These are phyloP conservation scores for Dothideomycetes sp. DNA, from an alignment of 2,329 filamentous ascomycete genomes.

Conservation along the genomic window DNA sequence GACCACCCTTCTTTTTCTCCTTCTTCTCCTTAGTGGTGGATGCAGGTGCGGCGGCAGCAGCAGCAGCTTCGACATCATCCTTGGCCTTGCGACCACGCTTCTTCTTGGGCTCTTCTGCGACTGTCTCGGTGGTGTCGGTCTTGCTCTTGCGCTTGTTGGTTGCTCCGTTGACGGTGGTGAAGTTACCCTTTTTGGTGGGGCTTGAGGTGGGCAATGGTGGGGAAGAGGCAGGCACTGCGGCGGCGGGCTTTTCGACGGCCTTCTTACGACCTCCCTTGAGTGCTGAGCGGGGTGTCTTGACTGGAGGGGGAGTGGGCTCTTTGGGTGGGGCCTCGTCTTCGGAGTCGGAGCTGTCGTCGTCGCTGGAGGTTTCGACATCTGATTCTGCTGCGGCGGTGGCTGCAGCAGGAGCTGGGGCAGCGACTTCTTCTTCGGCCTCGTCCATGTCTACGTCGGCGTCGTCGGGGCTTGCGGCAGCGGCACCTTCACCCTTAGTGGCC, in stretches of 20 bases:
- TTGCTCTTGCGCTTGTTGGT: constrained; percentile 21
- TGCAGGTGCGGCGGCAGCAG: constrained; percentile 13
- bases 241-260: constrained; percentile 26
- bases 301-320: constrained; percentile 26
- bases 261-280: constrained; percentile 19
- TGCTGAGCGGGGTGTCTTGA: constrained; percentile 22
- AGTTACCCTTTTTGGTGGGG: constrained; percentile 16
- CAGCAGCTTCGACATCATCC: constrained; percentile 16
- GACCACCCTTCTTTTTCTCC: constrained; percentile 27
- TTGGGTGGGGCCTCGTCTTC: constrained; percentile 26
- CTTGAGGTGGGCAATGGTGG: constrained; percentile 17
- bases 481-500: constrained; percentile 33
- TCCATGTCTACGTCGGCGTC: constrained; percentile 25
- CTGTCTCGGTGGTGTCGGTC: constrained; percentile 15
- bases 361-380: constrained; percentile 16
- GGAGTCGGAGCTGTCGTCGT: constrained; percentile 23
- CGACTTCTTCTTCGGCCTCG: constrained; percentile 27
- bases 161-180: constrained; percentile 17
- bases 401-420: constrained; percentile 9
- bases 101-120: constrained; percentile 23
- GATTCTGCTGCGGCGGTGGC: constrained; percentile 17
- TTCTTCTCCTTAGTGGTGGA: constrained; percentile 18
- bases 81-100: constrained; percentile 25
- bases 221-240: constrained; percentile 19
- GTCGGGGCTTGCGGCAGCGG: constrained; percentile 31